Evolutionary conservation across 139 green algal genomes (phyloP), one percentile per base, ranked within the genome.

Genomic region (Dunaliella primolecta): DNA sequence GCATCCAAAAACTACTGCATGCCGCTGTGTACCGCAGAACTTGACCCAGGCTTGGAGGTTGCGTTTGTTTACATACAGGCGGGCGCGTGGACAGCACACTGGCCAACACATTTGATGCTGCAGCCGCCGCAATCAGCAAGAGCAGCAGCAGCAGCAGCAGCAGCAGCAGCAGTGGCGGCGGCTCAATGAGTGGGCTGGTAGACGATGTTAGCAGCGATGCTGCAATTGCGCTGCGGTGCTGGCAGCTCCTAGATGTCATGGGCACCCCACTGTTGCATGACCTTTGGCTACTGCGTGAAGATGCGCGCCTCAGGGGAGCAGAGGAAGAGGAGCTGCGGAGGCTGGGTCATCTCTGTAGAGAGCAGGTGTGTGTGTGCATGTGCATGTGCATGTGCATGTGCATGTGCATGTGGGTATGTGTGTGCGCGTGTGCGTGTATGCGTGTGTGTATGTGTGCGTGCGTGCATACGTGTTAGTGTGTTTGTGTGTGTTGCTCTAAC

Each of bases 171-270:
- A 0, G 46, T 88, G 55, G 70, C 82, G n/a, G 37, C 55, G 0
- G 85, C 85, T 30, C 78, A 80, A 64, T n/a, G 64, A 1, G 81
- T 35, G 1, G 46, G 72, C 55, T 80, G 34, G 33, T 75, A 81
- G 20, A 81, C 36, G 1, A 75, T 80, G 35, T 34, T 29, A 25
- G 85, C 85, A 3, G 81, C 29, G 86, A 86, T 70, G 46, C 30
- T 2, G 83, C 83, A 25, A 46, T 89, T 2, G 82, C 38, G 25
- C 11, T 55, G 21, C 83, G 86, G 25, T 87, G 83, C 79, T 46
- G 46, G 2, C 36, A 87, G 86, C 80, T 90, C 37, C 87, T 90
- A 0, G 2, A 30, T 1, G 37, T 24, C 75, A 88, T 90, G 81
- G 76, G 78, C 78, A 80, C 77, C 0, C 30, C 81, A 1, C 1